Evolutionary conservation across 2,329 filamentous ascomycete genomes (phyloP).

Genomic region (Xylaria sp.): DNA sequence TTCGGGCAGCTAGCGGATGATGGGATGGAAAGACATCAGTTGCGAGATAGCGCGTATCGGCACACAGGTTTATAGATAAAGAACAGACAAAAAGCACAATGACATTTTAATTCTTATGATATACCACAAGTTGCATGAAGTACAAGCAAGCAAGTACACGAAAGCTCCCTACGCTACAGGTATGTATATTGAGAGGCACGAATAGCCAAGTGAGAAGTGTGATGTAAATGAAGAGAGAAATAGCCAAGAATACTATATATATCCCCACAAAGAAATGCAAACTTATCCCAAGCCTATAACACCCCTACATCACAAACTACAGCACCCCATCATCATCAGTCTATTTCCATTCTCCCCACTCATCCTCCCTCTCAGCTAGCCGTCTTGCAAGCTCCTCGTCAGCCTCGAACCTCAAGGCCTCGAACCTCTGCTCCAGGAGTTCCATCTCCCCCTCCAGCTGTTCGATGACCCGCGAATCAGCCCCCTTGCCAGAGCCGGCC

Average conservation of each 20-base stretch:
- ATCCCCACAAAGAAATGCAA: too few species aligned
- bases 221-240: too few species aligned
- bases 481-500: neutral
- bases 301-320: neutral
- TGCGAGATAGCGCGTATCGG: neutral
- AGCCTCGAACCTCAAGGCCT: slow-evolving; percentile 49
- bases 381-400: slow-evolving; percentile 55
- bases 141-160: too few species aligned
- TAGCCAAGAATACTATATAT: too few species aligned
- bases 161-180: too few species aligned
- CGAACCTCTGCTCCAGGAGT: slow-evolving; percentile 27
- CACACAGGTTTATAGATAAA: neutral
- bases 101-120: neutral
- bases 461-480: slow-evolving; percentile 16
- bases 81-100: neutral
- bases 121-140: neutral
- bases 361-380: slow-evolving; percentile 43
- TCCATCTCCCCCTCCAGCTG: slow-evolving; percentile 45
- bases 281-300: neutral
- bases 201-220: too few species aligned
- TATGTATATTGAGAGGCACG: too few species aligned
- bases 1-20: neutral
- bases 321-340: neutral
- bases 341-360: slow-evolving; percentile 16
- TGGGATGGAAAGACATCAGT: neutral